Evolutionary conservation across 192 early-diverging fungal genomes (phyloP), one percentile per base, ranked within the genome.

Genomic region (Rhizoclosmatium globosum): DNA sequence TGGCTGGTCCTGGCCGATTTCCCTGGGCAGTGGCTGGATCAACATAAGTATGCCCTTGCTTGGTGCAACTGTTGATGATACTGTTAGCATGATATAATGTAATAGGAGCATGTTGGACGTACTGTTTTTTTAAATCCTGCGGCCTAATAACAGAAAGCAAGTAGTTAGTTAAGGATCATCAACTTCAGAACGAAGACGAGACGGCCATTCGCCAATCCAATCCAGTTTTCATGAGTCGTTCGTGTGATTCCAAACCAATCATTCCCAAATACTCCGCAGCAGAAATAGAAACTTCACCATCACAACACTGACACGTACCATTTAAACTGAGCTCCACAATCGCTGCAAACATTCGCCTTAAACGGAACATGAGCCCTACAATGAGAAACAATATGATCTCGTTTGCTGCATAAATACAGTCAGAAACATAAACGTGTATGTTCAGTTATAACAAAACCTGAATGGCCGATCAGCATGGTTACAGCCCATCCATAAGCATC

Each of bases 301-400:
- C 6, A 56, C 47, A 48, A 53, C 11, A 48, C 42, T 64, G n/a
- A 23, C 15, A 68, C 67, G 19, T 43, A 74, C 73, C 73, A 76
- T 43, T 76, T 76, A 39, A 76, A 76, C 74, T 76, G 74, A 39
- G 74, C 64, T 9, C 50, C 50, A 47, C 74, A 76, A 56, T 76
- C 74, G n/a, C 39, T 62, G 84, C 96, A 98, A 42, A 82, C 81
- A 84, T 95, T 91, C 17, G 95, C 95, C 82, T 97, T 96, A 50
- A 94, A 89, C 13, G 93, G 90, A 3, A 98, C 93, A 84, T 98
- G 96, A 44, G 95, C 92, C 69, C 96, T 88, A 74, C 96, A 76
- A 76, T 48, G 87, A 77, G 44, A 48, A 7, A 76, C 74, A 66
- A 76, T 76, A 43, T 76, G 74, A n/a, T 76, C 74, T 64, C 48